Percentiles rank a stretch among this genome's conserved stretches.
Conservation (phyloP, 1,284 basidiomycete species). For the Leccinum griseonigrum region DNA sequence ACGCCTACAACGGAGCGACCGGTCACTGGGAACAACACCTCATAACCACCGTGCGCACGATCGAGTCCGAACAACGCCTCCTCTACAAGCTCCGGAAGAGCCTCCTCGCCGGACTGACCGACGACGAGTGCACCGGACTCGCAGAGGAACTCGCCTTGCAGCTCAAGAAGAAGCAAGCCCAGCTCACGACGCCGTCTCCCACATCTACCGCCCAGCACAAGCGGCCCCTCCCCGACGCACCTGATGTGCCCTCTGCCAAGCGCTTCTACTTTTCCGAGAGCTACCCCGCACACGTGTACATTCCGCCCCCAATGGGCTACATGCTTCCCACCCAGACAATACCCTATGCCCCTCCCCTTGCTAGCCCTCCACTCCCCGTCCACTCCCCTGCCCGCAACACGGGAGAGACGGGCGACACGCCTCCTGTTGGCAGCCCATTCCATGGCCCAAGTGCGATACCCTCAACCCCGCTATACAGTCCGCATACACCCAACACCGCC, state of each 20-base stretch:
- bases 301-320: slow-evolving; percentile 30
- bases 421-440: slow-evolving; percentile 21
- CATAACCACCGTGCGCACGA: slow-evolving; percentile 41
- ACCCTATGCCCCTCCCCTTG: slow-evolving; percentile 25
- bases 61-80: slow-evolving; percentile 47
- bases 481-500: slow-evolving; percentile 19
- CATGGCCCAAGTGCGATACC: slow-evolving; percentile 8
- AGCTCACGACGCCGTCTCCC: slow-evolving; percentile 1
- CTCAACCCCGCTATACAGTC: slow-evolving; percentile 22
- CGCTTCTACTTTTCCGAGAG: slow-evolving; percentile 28
- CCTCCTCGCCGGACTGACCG: slow-evolving; percentile 52
- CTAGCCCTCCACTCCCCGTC: slow-evolving; percentile 17
- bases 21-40: slow-evolving; percentile 58
- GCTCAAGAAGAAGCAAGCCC: slow-evolving; percentile 22
- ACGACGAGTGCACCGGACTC: slow-evolving; percentile 55
- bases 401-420: slow-evolving; percentile 17
- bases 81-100: slow-evolving; percentile 58
- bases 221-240: slow-evolving; percentile 24
- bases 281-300: slow-evolving; percentile 33
- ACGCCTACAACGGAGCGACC: slow-evolving; percentile 52
- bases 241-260: slow-evolving; percentile 27
- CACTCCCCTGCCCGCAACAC: slow-evolving; percentile 16
- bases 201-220: slow-evolving; percentile 16
- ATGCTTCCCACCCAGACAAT: slow-evolving; percentile 29
- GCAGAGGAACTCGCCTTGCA: slow-evolving; percentile 53